Base-by-base conservation (phyloP, 106 monocot species). In the Acorus calamus region DNA sequence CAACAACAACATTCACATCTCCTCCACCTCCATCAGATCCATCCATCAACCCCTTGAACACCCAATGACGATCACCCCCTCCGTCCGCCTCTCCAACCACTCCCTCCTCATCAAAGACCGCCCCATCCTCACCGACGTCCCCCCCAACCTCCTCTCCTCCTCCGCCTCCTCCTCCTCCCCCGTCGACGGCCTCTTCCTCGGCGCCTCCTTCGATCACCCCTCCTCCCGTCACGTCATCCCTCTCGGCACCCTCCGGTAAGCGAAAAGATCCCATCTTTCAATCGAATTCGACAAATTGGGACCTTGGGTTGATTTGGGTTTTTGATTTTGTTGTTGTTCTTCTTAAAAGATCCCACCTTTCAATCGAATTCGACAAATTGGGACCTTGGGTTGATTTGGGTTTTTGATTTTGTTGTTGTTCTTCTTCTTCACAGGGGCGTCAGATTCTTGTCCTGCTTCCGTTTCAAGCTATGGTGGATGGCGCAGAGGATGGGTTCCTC, bases 391-490 rank as follows among this genome's bases (percentile, higher is more conserved):
- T 2, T 52, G 10, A n/a, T 41, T 50, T 42, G 3, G 7, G n/a
- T 53, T 61, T 51, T 60, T 57, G 5, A 11, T 4, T 49, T 60
- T 42, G 52, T 3, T 56, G 44, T 28, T 28, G 28, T 28, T 28
- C 28, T 28, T 28, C 28, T 28, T 28, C 28, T 28, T 28, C 28
- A 28, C 74, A 83, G 83, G 44, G 77, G 66, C 44, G 50, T 74
- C 47, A 66, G 86, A 55, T 86, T 86, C 68, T 28, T 86, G 68
- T 76, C 82, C 50, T 74, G 72, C 57, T 86, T 83, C 57, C 70
- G 86, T 8, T 86, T 83, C 65, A 86, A 83, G 75, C 79, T 86
- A 12, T 86, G 83, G 82, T 86, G 86, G 86, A 86, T 86, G 86
- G 63, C 86, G 2, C 86, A 86, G 59, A 83, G 57, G 61, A 86